These are phyloP conservation scores for Tolypocladium amazonense DNA, from an alignment of 2,329 filamentous ascomycete genomes.

Conservation along the genomic window DNA sequence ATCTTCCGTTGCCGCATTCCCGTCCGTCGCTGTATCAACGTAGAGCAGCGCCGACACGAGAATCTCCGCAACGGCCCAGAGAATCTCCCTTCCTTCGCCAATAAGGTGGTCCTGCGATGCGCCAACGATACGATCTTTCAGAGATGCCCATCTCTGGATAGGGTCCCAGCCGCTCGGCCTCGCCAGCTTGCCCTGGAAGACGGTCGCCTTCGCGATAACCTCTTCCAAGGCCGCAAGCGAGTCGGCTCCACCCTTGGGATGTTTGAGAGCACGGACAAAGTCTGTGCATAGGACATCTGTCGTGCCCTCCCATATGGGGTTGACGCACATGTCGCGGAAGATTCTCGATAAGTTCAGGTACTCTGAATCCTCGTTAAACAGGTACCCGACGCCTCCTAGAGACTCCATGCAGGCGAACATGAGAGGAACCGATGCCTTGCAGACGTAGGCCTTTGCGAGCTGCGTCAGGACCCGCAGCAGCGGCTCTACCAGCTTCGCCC, in stretches of 20 bases:
- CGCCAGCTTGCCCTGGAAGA: conserved; percentile 12
- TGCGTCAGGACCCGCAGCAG: conserved; percentile 50
- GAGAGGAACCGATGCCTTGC: conserved; percentile 35
- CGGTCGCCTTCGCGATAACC: conserved; percentile 19
- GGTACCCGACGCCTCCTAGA: conserved; percentile 56
- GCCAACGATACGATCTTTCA: conserved; percentile 25
- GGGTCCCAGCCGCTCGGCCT: conserved; percentile 18
- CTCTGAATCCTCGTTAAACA: conserved; percentile 51
- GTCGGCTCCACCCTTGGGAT: conserved; percentile 24
- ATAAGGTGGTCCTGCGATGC: conserved; percentile 28
- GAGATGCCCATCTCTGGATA: conserved; percentile 24
- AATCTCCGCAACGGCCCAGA: conserved; percentile 33
- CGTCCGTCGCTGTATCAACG: conserved; percentile 27
- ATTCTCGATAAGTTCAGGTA: conserved; percentile 56
- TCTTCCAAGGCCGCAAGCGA: conserved; percentile 31
- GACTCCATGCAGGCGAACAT: conserved; percentile 51
- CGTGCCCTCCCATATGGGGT: conserved; percentile 63
- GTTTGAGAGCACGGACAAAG: conserved; percentile 35
- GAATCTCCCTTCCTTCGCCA: conserved; percentile 31
- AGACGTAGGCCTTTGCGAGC: conserved; percentile 48
- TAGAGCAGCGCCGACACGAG: conserved; percentile 31
- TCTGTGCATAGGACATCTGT: conserved; percentile 57
- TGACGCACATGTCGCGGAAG: conserved; percentile 52
- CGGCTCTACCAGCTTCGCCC: conserved; percentile 20
- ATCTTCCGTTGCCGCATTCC: conserved; percentile 23